These are phyloP conservation scores for Floccularia luteovirens DNA, from an alignment of 768 basidiomycete species.

Conservation along the genomic window DNA sequence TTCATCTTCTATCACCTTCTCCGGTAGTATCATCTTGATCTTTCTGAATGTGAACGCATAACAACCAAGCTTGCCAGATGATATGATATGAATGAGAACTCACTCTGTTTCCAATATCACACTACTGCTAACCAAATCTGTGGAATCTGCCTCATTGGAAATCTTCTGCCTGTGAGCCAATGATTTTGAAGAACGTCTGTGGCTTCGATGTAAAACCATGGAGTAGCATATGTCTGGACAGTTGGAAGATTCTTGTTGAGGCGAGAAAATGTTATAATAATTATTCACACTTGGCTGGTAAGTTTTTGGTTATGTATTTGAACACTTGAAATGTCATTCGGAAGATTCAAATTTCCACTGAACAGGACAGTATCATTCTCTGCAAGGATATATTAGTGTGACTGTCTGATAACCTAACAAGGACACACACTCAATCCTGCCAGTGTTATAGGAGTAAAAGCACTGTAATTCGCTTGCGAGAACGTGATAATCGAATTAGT, in stretches of 20 bases:
- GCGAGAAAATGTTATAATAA: neutral
- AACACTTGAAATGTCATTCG: constrained; percentile 31
- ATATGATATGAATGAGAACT: too few relatives aligned
- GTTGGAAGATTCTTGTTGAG: neutral
- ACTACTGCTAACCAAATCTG: constrained; percentile 43
- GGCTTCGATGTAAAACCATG: constrained; percentile 39
- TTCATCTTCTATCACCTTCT: too few relatives aligned
- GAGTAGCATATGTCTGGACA: constrained; percentile 28
- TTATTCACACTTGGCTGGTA: constrained; percentile 25
- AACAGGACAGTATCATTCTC: constrained; percentile 33
- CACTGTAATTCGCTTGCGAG: constrained; percentile 23
- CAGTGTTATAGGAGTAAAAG: constrained; percentile 26
- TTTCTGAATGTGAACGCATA: too few relatives aligned
- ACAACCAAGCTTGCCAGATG: too few relatives aligned
- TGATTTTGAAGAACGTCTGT: constrained; percentile 29
- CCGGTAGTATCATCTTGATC: too few relatives aligned
- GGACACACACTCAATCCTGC: constrained; percentile 20
- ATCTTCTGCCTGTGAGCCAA: constrained; percentile 31
- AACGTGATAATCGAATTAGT: constrained; percentile 26
- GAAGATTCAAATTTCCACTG: constrained; percentile 35
- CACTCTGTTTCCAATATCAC: constrained; percentile 35
- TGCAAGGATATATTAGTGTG: constrained; percentile 4
- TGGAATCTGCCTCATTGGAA: constrained; percentile 33
- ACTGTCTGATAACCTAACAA: neutral
- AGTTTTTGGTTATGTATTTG: constrained; percentile 30